A percentile compares a stretch with the other conserved stretches of the same genome.
phyloP scores from a whole-genome alignment of 2,329 filamentous ascomycete species.

The Penicillium sp. region DNA sequence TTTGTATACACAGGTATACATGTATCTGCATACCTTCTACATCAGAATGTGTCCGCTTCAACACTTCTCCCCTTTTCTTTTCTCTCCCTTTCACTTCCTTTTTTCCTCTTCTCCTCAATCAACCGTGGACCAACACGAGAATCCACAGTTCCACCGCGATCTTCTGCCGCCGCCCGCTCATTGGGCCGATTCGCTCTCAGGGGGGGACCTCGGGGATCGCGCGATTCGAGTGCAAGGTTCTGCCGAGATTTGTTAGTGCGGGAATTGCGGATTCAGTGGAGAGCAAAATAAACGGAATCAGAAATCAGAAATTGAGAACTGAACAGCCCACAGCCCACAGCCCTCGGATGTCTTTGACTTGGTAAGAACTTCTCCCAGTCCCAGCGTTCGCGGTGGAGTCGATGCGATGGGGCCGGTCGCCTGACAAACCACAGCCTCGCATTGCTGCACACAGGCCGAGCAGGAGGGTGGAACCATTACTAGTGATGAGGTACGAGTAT shows the following conservation, averaged over 20 bases:
- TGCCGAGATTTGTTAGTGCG: too few species aligned
- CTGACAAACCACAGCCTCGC: conserved; percentile 18
- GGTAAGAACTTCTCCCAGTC: conserved; percentile 5
- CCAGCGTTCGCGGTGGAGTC: conserved; percentile 10
- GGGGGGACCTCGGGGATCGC: conserved; percentile 1
- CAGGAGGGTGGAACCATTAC: conserved; percentile 6
- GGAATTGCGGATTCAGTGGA: too few species aligned
- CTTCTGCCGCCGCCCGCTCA: conserved; percentile 9
- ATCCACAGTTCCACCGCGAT: conserved; percentile 15
- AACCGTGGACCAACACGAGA: background rate
- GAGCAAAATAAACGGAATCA: too few species aligned
- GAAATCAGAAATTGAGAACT: too few species aligned
- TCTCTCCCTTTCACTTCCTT: background rate
- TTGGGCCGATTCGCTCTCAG: conserved; percentile 22
- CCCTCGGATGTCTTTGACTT: too few species aligned
- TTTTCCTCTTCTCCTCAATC: background rate
- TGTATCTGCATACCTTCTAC: too few species aligned
- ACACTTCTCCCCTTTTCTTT: background rate
- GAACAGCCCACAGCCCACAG: too few species aligned
- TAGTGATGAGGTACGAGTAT: too few species aligned
- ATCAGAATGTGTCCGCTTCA: too few species aligned
- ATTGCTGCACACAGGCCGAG: conserved; percentile 15
- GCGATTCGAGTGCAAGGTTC: too few species aligned
- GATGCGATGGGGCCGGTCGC: conserved; percentile 3
- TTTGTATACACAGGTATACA: too few species aligned